Conservation (phyloP, 129 eudicot genomes). For the Saposhnikovia divaricata region DNA sequence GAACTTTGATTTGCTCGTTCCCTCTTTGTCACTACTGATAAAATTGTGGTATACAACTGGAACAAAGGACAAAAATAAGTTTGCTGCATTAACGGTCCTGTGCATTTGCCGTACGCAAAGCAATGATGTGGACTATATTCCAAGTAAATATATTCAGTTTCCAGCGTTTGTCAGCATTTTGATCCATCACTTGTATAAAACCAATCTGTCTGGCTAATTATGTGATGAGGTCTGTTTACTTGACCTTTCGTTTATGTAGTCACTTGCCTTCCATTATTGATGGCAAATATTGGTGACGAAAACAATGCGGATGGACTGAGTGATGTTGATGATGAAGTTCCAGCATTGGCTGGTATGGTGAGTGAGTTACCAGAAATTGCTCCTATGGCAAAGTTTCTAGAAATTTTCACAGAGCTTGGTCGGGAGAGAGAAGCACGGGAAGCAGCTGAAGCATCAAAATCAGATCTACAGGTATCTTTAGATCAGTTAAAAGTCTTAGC, state of each 20-base stretch:
- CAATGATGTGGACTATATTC: background rate
- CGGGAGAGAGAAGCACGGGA: constrained; percentile 56
- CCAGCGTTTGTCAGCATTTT: background rate
- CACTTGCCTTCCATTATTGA: background rate
- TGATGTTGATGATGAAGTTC: constrained; percentile 58
- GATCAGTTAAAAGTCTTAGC: constrained; percentile 56
- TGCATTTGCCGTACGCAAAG: background rate
- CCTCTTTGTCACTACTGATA: background rate
- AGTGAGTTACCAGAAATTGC: constrained; percentile 24
- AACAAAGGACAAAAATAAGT: background rate
- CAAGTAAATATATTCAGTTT: background rate
- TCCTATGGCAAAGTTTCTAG: constrained; percentile 46
- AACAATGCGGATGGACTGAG: constrained; percentile 54
- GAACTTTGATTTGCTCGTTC: background rate
- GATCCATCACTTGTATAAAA: background rate
- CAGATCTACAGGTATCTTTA: constrained; percentile 47
- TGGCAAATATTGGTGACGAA: constrained; percentile 56
- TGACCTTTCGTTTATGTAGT: background rate
- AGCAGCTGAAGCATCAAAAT: constrained; percentile 49
- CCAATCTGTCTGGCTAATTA: background rate
- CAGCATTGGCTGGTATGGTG: constrained; percentile 19
- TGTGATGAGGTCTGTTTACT: background rate
- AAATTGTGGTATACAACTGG: background rate
- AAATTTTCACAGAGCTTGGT: constrained; percentile 55
- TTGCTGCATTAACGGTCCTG: constrained; percentile 1